Base-by-base conservation (phyloP, 2,329 filamentous ascomycete genomes). In the Fusarium solani-melongenae region DNA sequence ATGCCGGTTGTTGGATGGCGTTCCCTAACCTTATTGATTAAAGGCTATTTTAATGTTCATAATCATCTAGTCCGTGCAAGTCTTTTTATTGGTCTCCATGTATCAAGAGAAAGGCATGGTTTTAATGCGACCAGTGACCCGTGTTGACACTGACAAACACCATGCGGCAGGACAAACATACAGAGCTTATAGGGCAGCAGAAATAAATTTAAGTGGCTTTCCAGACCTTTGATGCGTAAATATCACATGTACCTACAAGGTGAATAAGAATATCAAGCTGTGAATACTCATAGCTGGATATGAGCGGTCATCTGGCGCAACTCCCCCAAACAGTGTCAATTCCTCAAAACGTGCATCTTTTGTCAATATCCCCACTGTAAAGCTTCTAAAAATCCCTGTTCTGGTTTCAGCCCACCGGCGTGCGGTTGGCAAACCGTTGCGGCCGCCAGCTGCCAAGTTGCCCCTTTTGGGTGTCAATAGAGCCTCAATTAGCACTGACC, bases 401-500 rank as follows among this genome's bases (percentile, higher is more conserved):
- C 39, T 36, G 38, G 62, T 68, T 71, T 64, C 63, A 64, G 55
- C 49, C 64, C 59, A 17, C 29, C 59, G 33, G 41, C 24, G 9
- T 15, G 10, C 39, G 62, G 46, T 66, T 39, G 34, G 27, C 62
- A 27, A 34, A 51, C 59, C 59, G 59, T 65, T 67, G 60, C 24
- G 29, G 67, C 53, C 55, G 17, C 58, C 41, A 70, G 31, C 62
- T 55, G 51, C 55, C 46, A 27, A 39, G 38, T 74, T 77, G 34
- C 76, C 76, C 53, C 31, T 72, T 78, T 70, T 60, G 75, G 76
- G 60, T 60, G 34, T 78, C 64, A 78, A 78, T 78, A 78, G 68
- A 76, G 66, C 69, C 59, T 77, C 75, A 78, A 76, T 71, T 67
- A 62, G 56, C 62, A 67, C 58, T 57, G 64, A 63, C 58, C 58